Conservation (phyloP, 345 rosid genomes). For the Lumnitzera racemosa region DNA sequence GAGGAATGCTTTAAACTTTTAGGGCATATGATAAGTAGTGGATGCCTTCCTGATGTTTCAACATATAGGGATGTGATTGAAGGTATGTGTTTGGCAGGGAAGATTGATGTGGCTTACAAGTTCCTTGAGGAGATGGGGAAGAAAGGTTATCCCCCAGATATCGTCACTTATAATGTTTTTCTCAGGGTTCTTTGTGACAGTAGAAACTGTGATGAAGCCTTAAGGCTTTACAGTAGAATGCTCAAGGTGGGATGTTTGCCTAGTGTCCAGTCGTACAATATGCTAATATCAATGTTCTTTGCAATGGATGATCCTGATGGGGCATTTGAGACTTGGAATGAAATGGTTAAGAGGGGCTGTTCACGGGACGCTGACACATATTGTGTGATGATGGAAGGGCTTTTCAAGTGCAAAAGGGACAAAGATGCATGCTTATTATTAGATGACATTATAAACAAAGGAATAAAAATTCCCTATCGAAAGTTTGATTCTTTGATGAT, state of each 20-base stretch:
- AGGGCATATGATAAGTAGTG: conserved; percentile 64
- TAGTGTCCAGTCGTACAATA: conserved; percentile 81
- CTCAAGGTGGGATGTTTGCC: conserved; percentile 58
- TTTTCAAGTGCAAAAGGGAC: conserved; percentile 53
- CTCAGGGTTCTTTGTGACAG: conserved; percentile 77
- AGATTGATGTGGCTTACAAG: conserved; percentile 65
- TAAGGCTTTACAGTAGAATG: conserved; percentile 60
- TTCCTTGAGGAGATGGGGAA: conserved; percentile 78
- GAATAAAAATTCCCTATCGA: conserved; percentile 62
- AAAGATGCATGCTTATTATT: conserved; percentile 66
- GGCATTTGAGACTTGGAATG: conserved; percentile 72
- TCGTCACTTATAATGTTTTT: conserved; percentile 84
- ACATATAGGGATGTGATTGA: conserved; percentile 74
- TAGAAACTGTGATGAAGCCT: conserved; percentile 57
- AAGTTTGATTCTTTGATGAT: conserved; percentile 67
- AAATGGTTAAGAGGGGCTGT: conserved; percentile 66
- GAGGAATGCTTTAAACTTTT: conserved; percentile 63
- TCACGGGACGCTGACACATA: conserved; percentile 60
- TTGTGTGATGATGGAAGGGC: conserved; percentile 82
- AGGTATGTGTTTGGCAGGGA: conserved; percentile 77
- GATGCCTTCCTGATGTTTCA: conserved; percentile 89
- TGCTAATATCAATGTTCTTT: conserved; percentile 76
- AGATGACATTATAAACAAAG: conserved; percentile 59
- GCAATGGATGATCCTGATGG: conserved; percentile 60
- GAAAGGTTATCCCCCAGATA: conserved; percentile 84